Evolutionary conservation across 2,329 filamentous ascomycete species (phyloP), one percentile per base, ranked within the genome.

Genomic region (Fusarium palustre): DNA sequence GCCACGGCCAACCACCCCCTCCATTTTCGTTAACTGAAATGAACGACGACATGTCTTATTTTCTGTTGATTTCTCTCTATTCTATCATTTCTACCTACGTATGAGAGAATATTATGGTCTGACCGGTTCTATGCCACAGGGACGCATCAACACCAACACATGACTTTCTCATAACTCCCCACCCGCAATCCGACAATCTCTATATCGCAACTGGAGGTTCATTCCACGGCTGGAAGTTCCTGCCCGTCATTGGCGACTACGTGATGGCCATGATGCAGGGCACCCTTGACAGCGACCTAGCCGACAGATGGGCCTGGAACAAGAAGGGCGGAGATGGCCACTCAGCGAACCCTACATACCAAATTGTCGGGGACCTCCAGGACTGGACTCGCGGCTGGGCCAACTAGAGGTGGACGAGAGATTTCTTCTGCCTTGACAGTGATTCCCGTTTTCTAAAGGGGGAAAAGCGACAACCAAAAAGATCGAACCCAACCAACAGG

Each of bases 161-260:
- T 75, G 87, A 90, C 73, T 88, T 88, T 70, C 80, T 91, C 55
- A 85, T 91, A 70, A 83, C 84, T 10, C 83, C 86, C 4, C 81
- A 87, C 64, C 76, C 81, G 8, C 77, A 81, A 69, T 87, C 66
- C 61, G 70, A 74, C 39, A 87, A 86, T 61, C 76, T 91, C 16
- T 90, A 85, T 75, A 75, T 91, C 25, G 88, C 88, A 1, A 86
- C 85, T 1, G 88, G 86, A 15, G 88, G 89, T 2, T 90, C 87
- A 15, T 89, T 90, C 66, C 88, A 91, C 73, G 85, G 85, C 31
- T 90, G 86, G 84, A 90, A 91, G 75, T 90, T 91, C 72, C 79
- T 91, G 28, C 88, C 88, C 1, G 85, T 85, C 25, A 85, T 89
- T 66, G 88, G 88, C 5, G 84, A 86, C 60, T 90, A 90, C 75